Evolutionary conservation across 2,329 filamentous ascomycete species (phyloP), one percentile per base, ranked within the genome.

Genomic region (Talaromyces funiculosus): DNA sequence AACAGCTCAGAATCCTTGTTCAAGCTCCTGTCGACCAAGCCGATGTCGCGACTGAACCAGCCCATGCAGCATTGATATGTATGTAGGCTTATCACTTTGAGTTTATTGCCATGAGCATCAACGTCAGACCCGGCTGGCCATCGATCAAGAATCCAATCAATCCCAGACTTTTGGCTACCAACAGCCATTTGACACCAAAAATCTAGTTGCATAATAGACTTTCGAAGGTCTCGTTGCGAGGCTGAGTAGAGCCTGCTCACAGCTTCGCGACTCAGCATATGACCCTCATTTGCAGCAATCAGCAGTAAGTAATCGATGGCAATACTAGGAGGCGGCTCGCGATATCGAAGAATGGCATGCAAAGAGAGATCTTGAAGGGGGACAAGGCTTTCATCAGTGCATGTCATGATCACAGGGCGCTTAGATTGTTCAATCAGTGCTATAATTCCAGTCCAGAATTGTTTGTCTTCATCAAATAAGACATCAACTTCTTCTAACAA

Each of bases 111-210:
- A 47, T 86, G 73, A 57, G 83, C 78, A 67, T 93, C 87, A 3
- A 87, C 69, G 68, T 93, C 89, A 24, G 81, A 81, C 0, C 89
- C 89, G 47, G 82, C 83, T 8, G 90, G 89, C 86, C 87, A 93
- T 60, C 88, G 83, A 53, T 88, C 85, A 66, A 89, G 86, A 67
- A 96, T 90, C 93, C 95, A 99, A 67, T 93, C 90, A 47, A 96
- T 83, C 0, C 94, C 93, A 20, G 90, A 89, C 66, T 89, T 89
- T n/a, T 85, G 81, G 71, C 96, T 94, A 4, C 94, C 95, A 9
- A 99, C 86, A 0, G 89, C 91, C 75, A 97, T 92, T 72, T 99
- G 94, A 72, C 95, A 99, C 93, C 93, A 99, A 71, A 95, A 94
- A 71, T 96, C 88, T 29, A 99, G 82, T 63, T 97, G 92, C 60